Conservation (phyloP, 2,329 filamentous ascomycete genomes). For the Conoideocrella luteorostrata region DNA sequence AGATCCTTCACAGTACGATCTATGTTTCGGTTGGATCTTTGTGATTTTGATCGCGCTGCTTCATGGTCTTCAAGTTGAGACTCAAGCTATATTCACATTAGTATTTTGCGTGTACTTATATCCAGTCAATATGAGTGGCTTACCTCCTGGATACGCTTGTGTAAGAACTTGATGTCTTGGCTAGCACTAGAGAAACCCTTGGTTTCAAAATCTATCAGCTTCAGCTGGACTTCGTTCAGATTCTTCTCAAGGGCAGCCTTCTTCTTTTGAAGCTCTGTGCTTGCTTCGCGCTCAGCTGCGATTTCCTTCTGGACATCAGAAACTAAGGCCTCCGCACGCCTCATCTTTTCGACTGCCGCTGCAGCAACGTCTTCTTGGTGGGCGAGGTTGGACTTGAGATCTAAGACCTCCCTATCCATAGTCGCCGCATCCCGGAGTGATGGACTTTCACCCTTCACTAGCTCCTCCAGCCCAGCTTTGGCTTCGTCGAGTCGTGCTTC, state of each 20-base stretch:
- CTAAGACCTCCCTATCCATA: conserved; percentile 81
- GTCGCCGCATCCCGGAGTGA: conserved; percentile 84
- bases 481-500: conserved; percentile 83
- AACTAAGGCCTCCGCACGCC: conserved; percentile 79
- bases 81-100: conserved; percentile 60
- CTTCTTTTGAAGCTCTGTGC: conserved; percentile 76
- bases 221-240: conserved; percentile 83
- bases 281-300: conserved; percentile 74
- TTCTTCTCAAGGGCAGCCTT: conserved; percentile 86
- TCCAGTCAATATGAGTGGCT: conserved; percentile 28
- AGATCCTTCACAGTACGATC: conserved; percentile 92
- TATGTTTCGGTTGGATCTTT: conserved; percentile 83
- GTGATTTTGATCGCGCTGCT: conserved; percentile 68
- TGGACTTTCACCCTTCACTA: conserved; percentile 77
- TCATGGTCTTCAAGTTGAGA: conserved; percentile 79
- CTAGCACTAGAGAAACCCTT: conserved; percentile 94
- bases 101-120: conserved; percentile 19
- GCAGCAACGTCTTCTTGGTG: conserved; percentile 90
- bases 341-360: conserved; percentile 95
- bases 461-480: conserved; percentile 79
- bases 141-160: conserved; percentile 93
- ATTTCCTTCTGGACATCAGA: conserved; percentile 93
- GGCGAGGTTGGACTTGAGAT: conserved; percentile 80
- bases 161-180: conserved; percentile 90
- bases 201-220: conserved; percentile 87